A percentile compares a stretch with the other conserved stretches of the same genome.
Conservation (phyloP, 768 basidiomycete genomes). For the Calocybe cyanea region DNA sequence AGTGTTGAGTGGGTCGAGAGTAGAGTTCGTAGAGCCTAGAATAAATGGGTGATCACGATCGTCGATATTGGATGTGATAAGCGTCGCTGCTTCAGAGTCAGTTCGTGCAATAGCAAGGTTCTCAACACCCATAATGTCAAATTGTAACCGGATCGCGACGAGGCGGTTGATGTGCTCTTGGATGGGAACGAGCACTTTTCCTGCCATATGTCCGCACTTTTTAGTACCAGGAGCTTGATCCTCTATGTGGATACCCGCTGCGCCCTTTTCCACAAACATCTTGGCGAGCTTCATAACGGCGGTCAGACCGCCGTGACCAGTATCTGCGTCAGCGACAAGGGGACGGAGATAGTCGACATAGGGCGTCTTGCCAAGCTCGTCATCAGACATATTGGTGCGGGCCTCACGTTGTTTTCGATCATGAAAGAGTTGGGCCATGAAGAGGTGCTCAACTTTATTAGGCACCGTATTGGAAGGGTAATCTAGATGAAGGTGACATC, state of each 20-base stretch:
- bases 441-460: conserved; percentile 97
- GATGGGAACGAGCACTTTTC: conserved; percentile 96
- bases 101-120: conserved; percentile 93
- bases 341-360: conserved; percentile 89
- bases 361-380: conserved; percentile 67
- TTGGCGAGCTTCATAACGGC: conserved; percentile 98
- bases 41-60: conserved; percentile 98
- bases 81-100: conserved; percentile 95
- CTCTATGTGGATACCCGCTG: conserved; percentile 96
- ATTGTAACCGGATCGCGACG: conserved; percentile 94
- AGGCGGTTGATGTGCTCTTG: conserved; percentile 98
- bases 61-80: conserved; percentile 96
- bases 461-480: conserved; percentile 99
- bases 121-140: conserved; percentile 97
- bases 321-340: conserved; percentile 95
- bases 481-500: conserved; percentile 40
- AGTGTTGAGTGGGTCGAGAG: conserved; percentile 62
- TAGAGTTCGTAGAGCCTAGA: conserved; percentile 81
- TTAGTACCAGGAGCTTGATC: conserved; percentile 98
- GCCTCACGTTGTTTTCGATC: conserved; percentile 93
- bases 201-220: conserved; percentile 94
- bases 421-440: conserved; percentile 98
- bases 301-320: conserved; percentile 97
- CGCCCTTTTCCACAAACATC: conserved; percentile 98
- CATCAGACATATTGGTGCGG: conserved; percentile 65